Evolutionary conservation across 169 alveolate genomes (phyloP).

Genomic region (Eimeria acervulina): DNA sequence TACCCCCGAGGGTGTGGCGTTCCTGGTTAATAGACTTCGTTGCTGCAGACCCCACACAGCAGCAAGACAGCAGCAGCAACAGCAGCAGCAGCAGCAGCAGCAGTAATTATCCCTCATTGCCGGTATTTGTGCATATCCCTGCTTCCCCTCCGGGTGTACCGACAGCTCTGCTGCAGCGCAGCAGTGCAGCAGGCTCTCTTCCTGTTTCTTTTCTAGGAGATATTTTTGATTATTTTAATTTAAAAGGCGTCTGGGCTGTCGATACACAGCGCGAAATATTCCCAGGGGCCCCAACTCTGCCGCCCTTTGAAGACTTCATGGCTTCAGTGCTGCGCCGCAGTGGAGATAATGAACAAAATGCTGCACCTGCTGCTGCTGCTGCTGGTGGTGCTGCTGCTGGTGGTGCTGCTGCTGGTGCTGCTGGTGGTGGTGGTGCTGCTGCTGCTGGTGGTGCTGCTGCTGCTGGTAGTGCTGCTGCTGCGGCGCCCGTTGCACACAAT

Average conservation of each 20-base stretch:
- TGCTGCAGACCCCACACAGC: neutral
- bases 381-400: constrained; percentile 19
- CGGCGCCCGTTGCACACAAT: neutral
- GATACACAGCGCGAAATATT: neutral
- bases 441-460: no score
- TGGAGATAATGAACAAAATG: no score
- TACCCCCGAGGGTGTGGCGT: constrained; percentile 44
- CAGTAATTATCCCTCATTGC: neutral
- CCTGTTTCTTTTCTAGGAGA: neutral
- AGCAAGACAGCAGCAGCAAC: neutral
- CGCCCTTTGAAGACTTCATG: neutral
- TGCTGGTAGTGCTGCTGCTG: no score
- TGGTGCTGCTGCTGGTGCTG: neutral
- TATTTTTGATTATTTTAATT: neutral
- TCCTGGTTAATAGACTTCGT: constrained; percentile 50
- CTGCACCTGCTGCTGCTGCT: constrained; percentile 11
- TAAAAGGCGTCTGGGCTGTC: neutral
- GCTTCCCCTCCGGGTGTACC: constrained; percentile 20
- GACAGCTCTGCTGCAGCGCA: neutral
- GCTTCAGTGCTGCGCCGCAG: neutral
- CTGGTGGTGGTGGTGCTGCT: neutral
- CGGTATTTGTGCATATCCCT: neutral
- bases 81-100: neutral
- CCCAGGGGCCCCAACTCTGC: neutral
- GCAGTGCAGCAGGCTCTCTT: neutral